Conservation (phyloP, 2,329 filamentous ascomycete species). For the Fusarium abutilonis region DNA sequence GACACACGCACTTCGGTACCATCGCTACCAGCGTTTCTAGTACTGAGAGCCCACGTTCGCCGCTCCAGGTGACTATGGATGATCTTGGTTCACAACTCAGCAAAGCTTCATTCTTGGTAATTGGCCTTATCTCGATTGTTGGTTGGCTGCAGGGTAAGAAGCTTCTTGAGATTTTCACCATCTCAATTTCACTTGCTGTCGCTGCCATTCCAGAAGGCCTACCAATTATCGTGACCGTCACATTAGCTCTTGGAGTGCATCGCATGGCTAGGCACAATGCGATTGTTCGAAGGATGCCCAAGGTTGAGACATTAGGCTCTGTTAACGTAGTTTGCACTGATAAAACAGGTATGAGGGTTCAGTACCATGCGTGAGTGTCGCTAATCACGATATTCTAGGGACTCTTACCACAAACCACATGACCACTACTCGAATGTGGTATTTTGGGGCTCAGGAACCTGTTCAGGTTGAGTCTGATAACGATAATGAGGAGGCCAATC, state of each 20-base stretch:
- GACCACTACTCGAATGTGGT: conserved; percentile 97
- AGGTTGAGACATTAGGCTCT: conserved; percentile 96
- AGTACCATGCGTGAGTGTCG: neutral
- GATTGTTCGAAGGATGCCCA: conserved; percentile 94
- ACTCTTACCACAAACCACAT: conserved; percentile 98
- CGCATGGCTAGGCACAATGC: conserved; percentile 96
- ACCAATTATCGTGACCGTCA: conserved; percentile 98
- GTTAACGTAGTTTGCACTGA: conserved; percentile 99
- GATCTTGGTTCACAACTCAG: conserved; percentile 95
- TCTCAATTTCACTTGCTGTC: conserved; percentile 94
- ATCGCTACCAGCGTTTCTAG: conserved; percentile 94
- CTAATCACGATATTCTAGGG: conserved; percentile 58
- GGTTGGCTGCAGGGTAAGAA: conserved; percentile 91
- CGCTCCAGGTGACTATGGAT: conserved; percentile 96
- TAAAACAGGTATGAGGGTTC: conserved; percentile 75
- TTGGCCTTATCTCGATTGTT: conserved; percentile 89
- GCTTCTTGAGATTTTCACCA: conserved; percentile 94
- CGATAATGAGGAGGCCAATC: conserved; percentile 64
- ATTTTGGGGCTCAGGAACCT: conserved; percentile 74
- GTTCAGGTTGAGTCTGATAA: conserved; percentile 65
- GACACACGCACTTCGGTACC: conserved; percentile 92
- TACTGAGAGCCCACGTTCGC: conserved; percentile 94
- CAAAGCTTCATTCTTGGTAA: conserved; percentile 95
- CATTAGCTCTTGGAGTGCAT: conserved; percentile 90
- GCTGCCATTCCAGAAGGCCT: conserved; percentile 96